Evolutionary conservation across 352 stramenopile genomes (phyloP), one percentile per base, ranked within the genome.

Genomic region (Phytophthora syringae): DNA sequence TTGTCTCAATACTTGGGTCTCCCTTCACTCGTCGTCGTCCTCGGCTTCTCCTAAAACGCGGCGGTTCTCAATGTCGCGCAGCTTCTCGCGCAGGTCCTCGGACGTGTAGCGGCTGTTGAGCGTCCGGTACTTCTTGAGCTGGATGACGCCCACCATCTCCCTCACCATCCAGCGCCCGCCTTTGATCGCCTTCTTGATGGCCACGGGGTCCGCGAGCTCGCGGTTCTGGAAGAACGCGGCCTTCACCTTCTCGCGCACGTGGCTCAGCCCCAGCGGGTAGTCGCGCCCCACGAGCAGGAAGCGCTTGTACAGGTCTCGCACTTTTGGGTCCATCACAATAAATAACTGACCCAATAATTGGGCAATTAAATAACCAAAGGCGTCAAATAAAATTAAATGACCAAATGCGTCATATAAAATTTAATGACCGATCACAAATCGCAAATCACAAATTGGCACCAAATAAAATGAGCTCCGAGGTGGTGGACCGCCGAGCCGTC

Each of bases 111-210:
- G 77, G 55, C 75, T 81, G 56, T 98, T 97, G 69, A 99, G 88
- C 45, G 94, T 89, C 51, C 97, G 84, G 73, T 99, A 99, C 70
- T 99, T 99, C 67, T 99, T 98, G 25, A 99, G 79, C 80, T 98
- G 89, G 70, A 98, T 98, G 15, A 99, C 90, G n/a, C 88, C 97
- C 48, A 98, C 85, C 82, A 99, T 96, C 74, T 99, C 97, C 43
- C 93, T 76, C 39, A 98, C 89, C 84, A 97, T 97, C 77, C 93
- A 98, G 65, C 97, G 73, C 13, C 97, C 97, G 43, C 84, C 87
- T 44, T 88, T 89, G 34, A 99, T 90, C n/a, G 94, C 93, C 49
- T 96, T 96, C 65, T 95, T 94, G 50, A 99, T 77, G 21, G 86
- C 92, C 18, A 86, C 58, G 13, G 90, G 68, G 51, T 93, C 82